These are phyloP conservation scores for Psophocarpus tetragonolobus DNA, from an alignment of 306 rosid species.

Conservation along the genomic window DNA sequence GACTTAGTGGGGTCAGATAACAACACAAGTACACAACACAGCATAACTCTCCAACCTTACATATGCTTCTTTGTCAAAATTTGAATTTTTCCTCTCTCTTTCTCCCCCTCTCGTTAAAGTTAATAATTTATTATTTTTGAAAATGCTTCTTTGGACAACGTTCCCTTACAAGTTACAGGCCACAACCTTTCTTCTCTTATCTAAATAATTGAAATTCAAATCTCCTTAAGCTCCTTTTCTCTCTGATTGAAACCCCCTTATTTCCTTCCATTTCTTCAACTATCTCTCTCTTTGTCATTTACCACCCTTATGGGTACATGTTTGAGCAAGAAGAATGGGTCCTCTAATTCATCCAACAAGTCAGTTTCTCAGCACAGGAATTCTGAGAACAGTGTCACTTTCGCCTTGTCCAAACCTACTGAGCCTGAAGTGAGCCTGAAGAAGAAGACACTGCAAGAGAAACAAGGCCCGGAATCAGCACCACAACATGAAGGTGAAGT, in stretches of 20 bases:
- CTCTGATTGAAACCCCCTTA: neutral
- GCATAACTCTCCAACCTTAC: conserved; percentile 10
- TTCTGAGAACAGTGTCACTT: conserved; percentile 14
- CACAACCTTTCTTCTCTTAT: neutral
- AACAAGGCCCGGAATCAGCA: conserved; percentile 27
- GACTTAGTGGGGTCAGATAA: conserved; percentile 39
- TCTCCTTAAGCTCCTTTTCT: conserved; percentile 15
- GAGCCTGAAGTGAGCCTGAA: conserved; percentile 35
- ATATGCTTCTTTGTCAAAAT: conserved; percentile 35
- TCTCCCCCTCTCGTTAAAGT: conserved; percentile 27
- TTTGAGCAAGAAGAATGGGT: conserved; percentile 76
- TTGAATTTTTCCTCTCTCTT: conserved; percentile 43
- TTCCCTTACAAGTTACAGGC: conserved; percentile 17
- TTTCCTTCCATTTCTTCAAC: conserved; percentile 1
- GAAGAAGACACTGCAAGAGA: conserved; percentile 30
- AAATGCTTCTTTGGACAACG: conserved; percentile 49
- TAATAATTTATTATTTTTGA: conserved; percentile 9
- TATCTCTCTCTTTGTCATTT: conserved; percentile 21
- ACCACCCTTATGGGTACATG: conserved; percentile 71
- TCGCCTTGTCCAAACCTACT: conserved; percentile 22
- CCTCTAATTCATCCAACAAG: conserved; percentile 34
- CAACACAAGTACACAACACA: neutral
- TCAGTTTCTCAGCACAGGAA: conserved; percentile 37
- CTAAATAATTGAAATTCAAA: conserved; percentile 43
- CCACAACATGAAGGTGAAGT: conserved; percentile 33